Base-by-base conservation (phyloP, 2,329 filamentous ascomycete genomes). In the Hypoxylon sp. region DNA sequence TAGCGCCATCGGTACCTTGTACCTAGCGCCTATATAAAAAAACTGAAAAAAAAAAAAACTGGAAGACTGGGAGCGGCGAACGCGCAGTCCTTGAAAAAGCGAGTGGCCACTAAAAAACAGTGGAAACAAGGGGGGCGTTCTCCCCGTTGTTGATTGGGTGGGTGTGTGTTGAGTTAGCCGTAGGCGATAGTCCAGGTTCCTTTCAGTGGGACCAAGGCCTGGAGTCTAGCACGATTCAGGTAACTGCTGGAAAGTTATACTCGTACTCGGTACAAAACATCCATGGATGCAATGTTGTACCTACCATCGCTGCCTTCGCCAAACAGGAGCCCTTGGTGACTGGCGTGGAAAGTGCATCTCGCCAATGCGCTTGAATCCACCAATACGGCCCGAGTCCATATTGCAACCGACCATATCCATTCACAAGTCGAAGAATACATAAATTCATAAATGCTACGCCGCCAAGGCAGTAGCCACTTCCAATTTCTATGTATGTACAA, bases 181-280 rank as follows among this genome's bases (percentile, higher is more conserved):
- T 31, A 60, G 53, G 68, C 54, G 64, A 61, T 63, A 61, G 64
- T 61, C 56, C 68, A 67, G 64, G 64, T 53, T 68, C 59, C 48
- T 56, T 61, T 58, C 40, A 30, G 64, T 61, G 64, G 64, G 27
- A 13, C 51, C 49, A 27, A 20, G 35, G 22, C 30, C 44, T 59
- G 50, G 57, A 46, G 37, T 65, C 57, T 68, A 68, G 42, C 53
- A 68, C 68, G 2, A 30, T 68, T 65, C 61, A 70, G 64, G 68
- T 59, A 70, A 61, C 60, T 64, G 33, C 48, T 66, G 57, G 59
- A 63, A 62, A 61, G 44, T 33, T n/a, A 55, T 33, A 42, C 40
- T 22, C 51, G 50, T 69, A 69, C 50, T 13, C 33, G 37, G 35
- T 64, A 68, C 56, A 50, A 30, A 35, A 31, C 35, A 6, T n/a